Evolutionary conservation across 345 rosid species (phyloP), one percentile per base, ranked within the genome.

Genomic region (Kandelia obovata): DNA sequence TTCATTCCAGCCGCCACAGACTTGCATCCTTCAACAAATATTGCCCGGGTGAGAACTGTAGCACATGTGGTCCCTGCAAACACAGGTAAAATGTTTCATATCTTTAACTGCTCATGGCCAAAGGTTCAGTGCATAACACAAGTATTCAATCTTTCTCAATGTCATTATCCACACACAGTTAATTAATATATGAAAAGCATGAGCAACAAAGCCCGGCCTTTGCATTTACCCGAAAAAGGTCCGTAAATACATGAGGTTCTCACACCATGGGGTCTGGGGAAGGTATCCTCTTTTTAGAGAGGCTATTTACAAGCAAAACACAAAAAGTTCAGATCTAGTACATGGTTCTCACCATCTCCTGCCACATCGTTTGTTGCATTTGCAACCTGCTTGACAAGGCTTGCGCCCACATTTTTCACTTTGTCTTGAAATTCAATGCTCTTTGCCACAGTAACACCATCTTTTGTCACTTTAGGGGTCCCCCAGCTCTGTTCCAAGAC

Each of bases 401-500:
- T 68, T 16, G 80, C 80, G 8, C 80, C 77, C 2, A 77, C 65
- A 16, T 77, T 77, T 62, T 68, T 72, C 5, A 64, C 63, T 39
- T 16, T 72, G 34, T 77, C 73, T 31, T 68, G 47, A 35, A 77
- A 72, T 25, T 77, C 77, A 53, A 77, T 72, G 64, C 67, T 59
- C 70, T 77, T 77, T 8, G 80, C 80, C 13, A 77, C 77, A 10
- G 77, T 77, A 4, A 77, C 80, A 51, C 80, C 77, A 59, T 72
- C 80, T 59, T 72, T 72, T 49, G 76, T 72, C 34, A 72, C 76
- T 53, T 77, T 77, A 17, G 73, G 80, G 2, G 77, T 69, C 28
- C 75, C 75, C 56, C 58, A 66, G 49, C 75, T 76, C 67, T 76
- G 75, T 61, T 71, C 79, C 31, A 76, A 51, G 35, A 76, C 61